These are phyloP conservation scores for Pinus taeda DNA, from an alignment of 75 land plant genomes.

Conservation along the genomic window DNA sequence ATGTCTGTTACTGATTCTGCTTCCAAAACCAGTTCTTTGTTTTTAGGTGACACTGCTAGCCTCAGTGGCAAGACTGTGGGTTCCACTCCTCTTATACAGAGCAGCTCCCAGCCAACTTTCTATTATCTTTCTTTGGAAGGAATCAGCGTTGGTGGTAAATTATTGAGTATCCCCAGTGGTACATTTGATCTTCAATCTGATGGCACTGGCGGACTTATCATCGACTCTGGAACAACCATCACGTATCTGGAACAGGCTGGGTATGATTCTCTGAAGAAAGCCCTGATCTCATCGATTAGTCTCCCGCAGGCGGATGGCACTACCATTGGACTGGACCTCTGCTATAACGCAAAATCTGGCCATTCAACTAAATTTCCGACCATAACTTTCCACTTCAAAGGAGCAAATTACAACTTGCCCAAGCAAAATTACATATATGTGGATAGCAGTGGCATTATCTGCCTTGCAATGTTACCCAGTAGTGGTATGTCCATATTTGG, in stretches of 20 bases:
- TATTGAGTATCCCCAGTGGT: not conserved
- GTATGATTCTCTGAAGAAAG: not conserved
- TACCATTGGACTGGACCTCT: conserved; percentile 7
- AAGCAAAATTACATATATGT: not conserved
- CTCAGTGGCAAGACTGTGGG: not conserved
- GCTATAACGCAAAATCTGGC: not conserved
- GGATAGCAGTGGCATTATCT: not conserved
- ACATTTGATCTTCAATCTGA: not conserved
- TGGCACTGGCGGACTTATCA: conserved; percentile 3
- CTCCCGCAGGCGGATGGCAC: conserved; percentile 12
- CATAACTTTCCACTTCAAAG: conserved; percentile 2
- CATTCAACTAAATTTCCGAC: not conserved
- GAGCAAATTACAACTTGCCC: not conserved
- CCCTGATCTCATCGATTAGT: not conserved
- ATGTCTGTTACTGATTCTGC: not conserved
- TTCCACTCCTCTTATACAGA: not conserved
- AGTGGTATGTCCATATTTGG: conserved; percentile 6
- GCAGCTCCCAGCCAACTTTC: not conserved
- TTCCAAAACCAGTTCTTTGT: not conserved
- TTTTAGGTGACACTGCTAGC: conserved; percentile 15
- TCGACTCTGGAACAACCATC: conserved; percentile 3
- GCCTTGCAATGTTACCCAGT: not conserved
- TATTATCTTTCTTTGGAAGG: conserved; percentile 7
- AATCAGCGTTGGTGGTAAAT: not conserved
- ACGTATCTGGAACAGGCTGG: not conserved